phyloP scores from a whole-genome alignment of 768 basidiomycete genomes.

The Gymnopilus junonius region DNA sequence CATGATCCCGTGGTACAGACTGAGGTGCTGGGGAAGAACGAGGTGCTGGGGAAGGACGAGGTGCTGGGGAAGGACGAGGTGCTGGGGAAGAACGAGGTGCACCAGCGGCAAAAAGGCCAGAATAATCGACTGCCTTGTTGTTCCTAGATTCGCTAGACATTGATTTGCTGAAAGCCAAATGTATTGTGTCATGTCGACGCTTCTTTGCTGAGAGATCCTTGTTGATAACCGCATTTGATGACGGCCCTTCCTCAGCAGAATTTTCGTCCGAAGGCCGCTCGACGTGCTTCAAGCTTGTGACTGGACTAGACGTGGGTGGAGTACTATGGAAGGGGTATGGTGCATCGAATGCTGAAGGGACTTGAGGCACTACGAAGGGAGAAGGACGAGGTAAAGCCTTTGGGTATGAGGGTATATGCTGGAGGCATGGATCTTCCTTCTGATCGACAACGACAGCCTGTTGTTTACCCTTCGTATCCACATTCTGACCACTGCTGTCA shows the following conservation, averaged over 20 bases:
- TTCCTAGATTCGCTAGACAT: too few species aligned
- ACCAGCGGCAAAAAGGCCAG: neutral
- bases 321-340: neutral
- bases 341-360: neutral
- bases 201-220: neutral
- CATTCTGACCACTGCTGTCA: neutral
- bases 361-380: neutral
- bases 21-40: too few species aligned
- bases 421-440: neutral
- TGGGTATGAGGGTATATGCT: neutral
- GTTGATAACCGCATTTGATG: neutral
- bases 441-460: neutral
- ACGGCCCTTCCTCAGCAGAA: too few species aligned
- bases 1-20: too few species aligned
- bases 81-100: neutral
- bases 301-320: neutral
- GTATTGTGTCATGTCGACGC: neutral
- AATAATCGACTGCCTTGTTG: too few species aligned
- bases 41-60: too few species aligned
- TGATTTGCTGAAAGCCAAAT: neutral
- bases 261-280: neutral
- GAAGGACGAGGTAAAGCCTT: neutral
- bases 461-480: neutral
- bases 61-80: neutral
- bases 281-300: neutral